Evolutionary conservation across 2,329 filamentous ascomycete species (phyloP), one percentile per base, ranked within the genome.

Genomic region (Fusarium mangiferae): DNA sequence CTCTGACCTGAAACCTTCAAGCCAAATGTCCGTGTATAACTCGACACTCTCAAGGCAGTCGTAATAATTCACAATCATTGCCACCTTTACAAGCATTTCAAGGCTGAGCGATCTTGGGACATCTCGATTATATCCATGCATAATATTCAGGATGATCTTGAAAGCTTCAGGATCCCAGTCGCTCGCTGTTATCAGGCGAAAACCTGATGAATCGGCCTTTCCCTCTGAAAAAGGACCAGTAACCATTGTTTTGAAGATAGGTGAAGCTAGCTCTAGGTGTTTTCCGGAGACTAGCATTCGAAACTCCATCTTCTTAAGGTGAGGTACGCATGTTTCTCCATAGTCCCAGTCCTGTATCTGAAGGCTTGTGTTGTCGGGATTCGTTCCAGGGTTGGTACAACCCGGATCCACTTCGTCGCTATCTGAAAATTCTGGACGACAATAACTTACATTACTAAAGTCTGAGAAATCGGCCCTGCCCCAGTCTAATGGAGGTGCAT

Each of bases 141-240:
- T 77, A 17, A 79, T 72, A 6, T 68, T 36, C 12, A 81, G 54
- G 1, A 80, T 2, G 1, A 79, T 73, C 0, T 76, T 55, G 8
- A 81, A 46, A 5, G 79, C 78, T 1, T 75, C 66, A 0, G 60
- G 13, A n/a, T 81, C 77, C 79, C 78, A 82, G 4, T 58, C 62
- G 5, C 8, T 54, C 0, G 57, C 44, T 35, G 7, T 42, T 1
- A 62, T n/a, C 18, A 38, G 51, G 0, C 33, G 58, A 18, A 57
- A 3, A 0, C 42, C 58, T 6, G 33, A 55, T 6, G 3, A 0
- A 38, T 46, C 22, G 0, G 7, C 2, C 4, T 18, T 33, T 6
- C 15, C 35, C 44, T 72, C 68, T 0, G 4, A 7, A 1, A 42
- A 66, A 20, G 63, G 51, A 4, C 63, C 67, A 11, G 33, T 5